Conservation (phyloP, 2,329 filamentous ascomycete genomes). For the Apiospora sp. region DNA sequence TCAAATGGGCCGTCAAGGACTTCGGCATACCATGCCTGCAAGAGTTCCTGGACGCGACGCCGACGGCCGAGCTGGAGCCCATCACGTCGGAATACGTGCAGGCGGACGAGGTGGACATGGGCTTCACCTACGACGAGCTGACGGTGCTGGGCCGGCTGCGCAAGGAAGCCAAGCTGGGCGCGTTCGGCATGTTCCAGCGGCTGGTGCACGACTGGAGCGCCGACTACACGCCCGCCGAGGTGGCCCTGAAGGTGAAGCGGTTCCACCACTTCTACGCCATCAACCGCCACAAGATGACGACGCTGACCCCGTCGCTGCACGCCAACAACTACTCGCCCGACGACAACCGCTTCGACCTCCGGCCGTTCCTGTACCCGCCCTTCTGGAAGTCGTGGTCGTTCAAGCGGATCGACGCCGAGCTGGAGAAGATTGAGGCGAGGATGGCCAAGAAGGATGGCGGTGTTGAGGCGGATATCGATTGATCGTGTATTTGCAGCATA, state of each 20-base stretch:
- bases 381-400: slow-evolving; percentile 48
- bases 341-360: slow-evolving; percentile 51
- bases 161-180: slow-evolving; percentile 37
- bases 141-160: slow-evolving; percentile 38
- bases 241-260: slow-evolving; percentile 33
- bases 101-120: slow-evolving; percentile 51
- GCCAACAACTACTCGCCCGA: slow-evolving; percentile 45
- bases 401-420: slow-evolving; percentile 48
- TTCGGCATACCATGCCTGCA: slow-evolving; percentile 71
- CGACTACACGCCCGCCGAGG: slow-evolving; percentile 29
- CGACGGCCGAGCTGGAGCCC: slow-evolving; percentile 71
- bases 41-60: slow-evolving; percentile 69
- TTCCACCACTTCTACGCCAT: slow-evolving; percentile 63
- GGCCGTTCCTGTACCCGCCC: slow-evolving; percentile 48
- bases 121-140: slow-evolving; percentile 60
- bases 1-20: slow-evolving; percentile 65
- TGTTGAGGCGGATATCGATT: neutral
- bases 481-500: neutral
- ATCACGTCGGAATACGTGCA: slow-evolving; percentile 64
- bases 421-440: slow-evolving; percentile 43
- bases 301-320: slow-evolving; percentile 61
- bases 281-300: slow-evolving; percentile 73
- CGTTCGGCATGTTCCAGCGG: slow-evolving; percentile 52
- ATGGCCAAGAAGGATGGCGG: slow-evolving; percentile 4
- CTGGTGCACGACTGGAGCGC: slow-evolving; percentile 55